Conservation (phyloP, 2,329 filamentous ascomycete genomes). For the Epichloe bromicola region DNA sequence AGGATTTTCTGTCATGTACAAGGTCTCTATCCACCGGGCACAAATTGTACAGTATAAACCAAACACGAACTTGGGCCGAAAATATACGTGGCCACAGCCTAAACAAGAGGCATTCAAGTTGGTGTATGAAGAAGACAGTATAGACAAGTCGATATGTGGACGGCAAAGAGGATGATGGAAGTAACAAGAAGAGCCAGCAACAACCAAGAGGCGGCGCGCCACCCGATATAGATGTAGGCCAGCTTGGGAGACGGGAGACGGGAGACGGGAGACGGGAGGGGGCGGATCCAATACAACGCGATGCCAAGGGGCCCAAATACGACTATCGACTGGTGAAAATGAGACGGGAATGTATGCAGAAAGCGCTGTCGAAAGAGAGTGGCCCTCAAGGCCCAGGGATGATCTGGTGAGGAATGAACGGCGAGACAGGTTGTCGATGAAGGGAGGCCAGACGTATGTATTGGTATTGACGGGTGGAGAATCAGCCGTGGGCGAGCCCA, state of each 20-base stretch:
- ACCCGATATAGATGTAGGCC: slow-evolving; percentile 4
- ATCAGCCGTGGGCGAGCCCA: no score
- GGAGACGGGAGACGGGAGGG: not conserved
- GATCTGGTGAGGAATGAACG: slow-evolving; percentile 21
- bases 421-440: slow-evolving; percentile 19
- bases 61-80: slow-evolving; percentile 1
- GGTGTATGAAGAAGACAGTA: not conserved
- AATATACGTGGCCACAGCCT: slow-evolving; percentile 4
- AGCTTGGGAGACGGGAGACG: not conserved
- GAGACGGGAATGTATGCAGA: slow-evolving; percentile 8
- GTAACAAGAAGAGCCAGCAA: not conserved
- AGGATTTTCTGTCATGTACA: not conserved
- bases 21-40: not conserved
- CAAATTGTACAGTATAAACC: not conserved
- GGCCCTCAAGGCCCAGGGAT: slow-evolving; percentile 18
- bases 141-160: not conserved
- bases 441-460: slow-evolving; percentile 1
- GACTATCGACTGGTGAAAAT: not conserved
- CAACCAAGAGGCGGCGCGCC: not conserved
- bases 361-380: slow-evolving; percentile 7
- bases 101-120: not conserved
- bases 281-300: slow-evolving; percentile 5
- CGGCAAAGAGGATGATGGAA: not conserved
- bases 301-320: slow-evolving; percentile 1
- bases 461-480: not conserved